Conservation (phyloP, 1,284 basidiomycete genomes). For the Fomitopsis betulina region DNA sequence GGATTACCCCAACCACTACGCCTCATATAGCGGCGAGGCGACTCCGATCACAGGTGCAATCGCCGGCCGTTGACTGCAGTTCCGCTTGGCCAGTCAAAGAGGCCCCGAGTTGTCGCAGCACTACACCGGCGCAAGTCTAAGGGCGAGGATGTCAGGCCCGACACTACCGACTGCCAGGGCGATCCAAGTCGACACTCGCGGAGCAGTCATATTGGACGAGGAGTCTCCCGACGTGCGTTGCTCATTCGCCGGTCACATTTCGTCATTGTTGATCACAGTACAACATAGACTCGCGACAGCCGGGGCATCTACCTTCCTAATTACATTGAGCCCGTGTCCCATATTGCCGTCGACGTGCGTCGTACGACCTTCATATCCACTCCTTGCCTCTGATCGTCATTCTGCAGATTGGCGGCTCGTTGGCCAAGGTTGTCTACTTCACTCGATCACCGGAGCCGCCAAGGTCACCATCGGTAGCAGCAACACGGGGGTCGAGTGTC, state of each 20-base stretch:
- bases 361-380: background rate
- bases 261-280: conserved; percentile 10
- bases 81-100: background rate
- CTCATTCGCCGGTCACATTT: background rate
- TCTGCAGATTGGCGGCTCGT: conserved; percentile 86
- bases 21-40: background rate
- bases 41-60: background rate
- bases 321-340: conserved; percentile 94
- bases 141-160: conserved; percentile 32
- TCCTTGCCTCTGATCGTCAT: background rate
- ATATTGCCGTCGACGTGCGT: conserved; percentile 88
- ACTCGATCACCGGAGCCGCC: conserved; percentile 84
- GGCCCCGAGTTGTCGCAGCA: background rate
- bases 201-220: conserved; percentile 86
- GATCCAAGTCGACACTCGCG: conserved; percentile 83
- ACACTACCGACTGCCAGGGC: conserved; percentile 67
- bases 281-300: conserved; percentile 78
- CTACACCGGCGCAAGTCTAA: background rate
- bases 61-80: conserved; percentile 2
- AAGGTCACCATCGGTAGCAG: conserved; percentile 58
- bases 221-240: conserved; percentile 84
- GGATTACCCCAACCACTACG: background rate
- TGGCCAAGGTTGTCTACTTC: conserved; percentile 99
- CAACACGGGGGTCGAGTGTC: conserved; percentile 46
- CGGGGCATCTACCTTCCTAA: conserved; percentile 94